Evolutionary conservation across 2,329 filamentous ascomycete genomes (phyloP), one percentile per base, ranked within the genome.

Genomic region (Penicillium sp.): DNA sequence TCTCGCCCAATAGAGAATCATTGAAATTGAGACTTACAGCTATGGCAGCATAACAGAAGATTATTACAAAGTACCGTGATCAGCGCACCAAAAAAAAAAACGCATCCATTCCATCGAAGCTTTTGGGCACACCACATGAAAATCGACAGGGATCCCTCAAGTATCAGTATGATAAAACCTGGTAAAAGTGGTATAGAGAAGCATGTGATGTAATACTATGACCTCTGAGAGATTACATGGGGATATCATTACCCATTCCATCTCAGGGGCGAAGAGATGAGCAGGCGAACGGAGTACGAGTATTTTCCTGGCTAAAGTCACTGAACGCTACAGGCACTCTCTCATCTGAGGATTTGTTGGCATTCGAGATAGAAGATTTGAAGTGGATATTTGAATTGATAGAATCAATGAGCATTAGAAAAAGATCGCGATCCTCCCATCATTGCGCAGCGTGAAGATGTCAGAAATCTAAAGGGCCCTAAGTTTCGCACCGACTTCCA

Each of bases 391-490:
- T 49, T 26, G 29, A 42, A n/a, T 13, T n/a, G 26, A 16, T 35
- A 41, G 27, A 52, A 23, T 10, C 18, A 52, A 40, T 18, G 40
- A n/a, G 49, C 43, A 30, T 35, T 18, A 30, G 10, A 44, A 49
- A 40, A 45, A 57, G 19, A 59, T 32, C 42, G 23, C 48, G 38
- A 11, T 44, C 56, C 35, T 9, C 51, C 55, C 35, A 38, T 39
- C 27, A 51, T 46, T 52, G 38, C 40, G 45, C 49, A n/a, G 36
- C 36, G 1, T 42, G 29, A 49, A 42, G 16, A 49, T 26, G 19
- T 51, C 45, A 51, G 51, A 51, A 47, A 58, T 61, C 57, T 59
- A 60, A 53, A 41, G 23, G n/a, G 29, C 39, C 47, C 19, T 47
- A 42, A 42, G 27, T 8, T 19, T 23, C 11, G 27, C 32, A 34